A percentile compares a stretch with the other conserved stretches of the same genome.
These are phyloP conservation scores for Alternaria ventricosa DNA, from an alignment of 2,329 filamentous ascomycete genomes.

Conservation along the genomic window DNA sequence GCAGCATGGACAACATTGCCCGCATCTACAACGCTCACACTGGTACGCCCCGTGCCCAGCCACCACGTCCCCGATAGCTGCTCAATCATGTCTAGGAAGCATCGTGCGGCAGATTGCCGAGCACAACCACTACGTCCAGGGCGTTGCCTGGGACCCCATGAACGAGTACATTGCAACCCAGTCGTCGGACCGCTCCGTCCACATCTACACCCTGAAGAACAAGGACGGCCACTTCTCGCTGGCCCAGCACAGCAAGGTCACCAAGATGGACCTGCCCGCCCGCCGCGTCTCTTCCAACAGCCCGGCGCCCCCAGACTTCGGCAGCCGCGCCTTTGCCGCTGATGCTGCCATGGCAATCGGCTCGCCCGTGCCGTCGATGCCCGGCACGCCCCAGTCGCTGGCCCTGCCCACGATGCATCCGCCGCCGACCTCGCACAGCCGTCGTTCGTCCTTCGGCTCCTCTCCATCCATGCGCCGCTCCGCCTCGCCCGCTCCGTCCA, in stretches of 20 bases:
- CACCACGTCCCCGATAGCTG: constrained; percentile 12
- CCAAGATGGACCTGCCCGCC: constrained; percentile 91
- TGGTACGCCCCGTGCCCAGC: constrained; percentile 60
- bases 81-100: constrained; percentile 35
- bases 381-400: constrained; percentile 89
- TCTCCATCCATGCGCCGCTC: constrained; percentile 81
- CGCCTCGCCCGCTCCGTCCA: constrained; percentile 88
- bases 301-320: constrained; percentile 85
- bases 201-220: constrained; percentile 94
- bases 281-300: constrained; percentile 90
- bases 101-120: constrained; percentile 89
- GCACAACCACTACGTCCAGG: constrained; percentile 97
- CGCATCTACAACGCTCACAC: constrained; percentile 95
- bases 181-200: constrained; percentile 95
- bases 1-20: constrained; percentile 98
- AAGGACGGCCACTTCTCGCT: constrained; percentile 96
- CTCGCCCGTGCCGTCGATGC: constrained; percentile 88
- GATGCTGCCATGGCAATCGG: constrained; percentile 63
- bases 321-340: constrained; percentile 68
- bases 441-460: constrained; percentile 89
- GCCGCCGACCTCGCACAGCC: constrained; percentile 87
- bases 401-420: constrained; percentile 91
- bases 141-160: constrained; percentile 95
- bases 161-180: constrained; percentile 99
- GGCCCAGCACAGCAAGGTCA: constrained; percentile 77